Conservation (phyloP, 805 yeast genomes). For the Pichia nanzhaoensis region DNA sequence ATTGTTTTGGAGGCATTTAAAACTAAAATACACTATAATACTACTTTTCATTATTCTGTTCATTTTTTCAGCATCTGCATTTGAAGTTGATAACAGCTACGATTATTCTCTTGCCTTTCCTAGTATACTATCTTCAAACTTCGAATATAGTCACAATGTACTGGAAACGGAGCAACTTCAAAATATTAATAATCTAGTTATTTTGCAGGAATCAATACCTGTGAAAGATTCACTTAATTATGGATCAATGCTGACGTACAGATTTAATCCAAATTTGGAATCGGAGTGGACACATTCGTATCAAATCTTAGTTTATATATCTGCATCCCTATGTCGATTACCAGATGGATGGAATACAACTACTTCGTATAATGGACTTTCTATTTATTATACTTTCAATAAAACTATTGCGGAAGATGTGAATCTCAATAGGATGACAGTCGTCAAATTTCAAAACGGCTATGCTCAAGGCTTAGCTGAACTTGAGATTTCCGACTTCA, state of each 20-base stretch:
- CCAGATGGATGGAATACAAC: slow-evolving; percentile 19
- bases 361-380: slow-evolving; percentile 19
- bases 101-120: no score
- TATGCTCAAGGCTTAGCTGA: slow-evolving; percentile 21
- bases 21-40: no score
- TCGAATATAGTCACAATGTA: no score
- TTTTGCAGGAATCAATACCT: slow-evolving; percentile 10
- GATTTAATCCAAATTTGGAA: slow-evolving; percentile 4
- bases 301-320: slow-evolving; percentile 41
- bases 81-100: no score
- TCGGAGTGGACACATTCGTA: slow-evolving; percentile 26
- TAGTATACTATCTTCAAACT: no score
- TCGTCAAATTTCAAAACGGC: slow-evolving; percentile 20
- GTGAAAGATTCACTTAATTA: slow-evolving; percentile 12
- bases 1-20: no score
- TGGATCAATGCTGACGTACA: slow-evolving; percentile 4
- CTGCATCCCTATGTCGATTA: slow-evolving; percentile 44
- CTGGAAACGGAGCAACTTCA: no score
- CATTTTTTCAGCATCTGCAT: no score
- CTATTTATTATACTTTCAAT: slow-evolving; percentile 25
- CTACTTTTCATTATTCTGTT: no score
- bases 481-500: slow-evolving; percentile 7
- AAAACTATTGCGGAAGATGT: slow-evolving; percentile 11
- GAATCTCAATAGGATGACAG: slow-evolving; percentile 12
- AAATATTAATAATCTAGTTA: neutral